Evolutionary conservation across 1,284 basidiomycete genomes (phyloP).

Genomic region (Ceratobasidium sp.): DNA sequence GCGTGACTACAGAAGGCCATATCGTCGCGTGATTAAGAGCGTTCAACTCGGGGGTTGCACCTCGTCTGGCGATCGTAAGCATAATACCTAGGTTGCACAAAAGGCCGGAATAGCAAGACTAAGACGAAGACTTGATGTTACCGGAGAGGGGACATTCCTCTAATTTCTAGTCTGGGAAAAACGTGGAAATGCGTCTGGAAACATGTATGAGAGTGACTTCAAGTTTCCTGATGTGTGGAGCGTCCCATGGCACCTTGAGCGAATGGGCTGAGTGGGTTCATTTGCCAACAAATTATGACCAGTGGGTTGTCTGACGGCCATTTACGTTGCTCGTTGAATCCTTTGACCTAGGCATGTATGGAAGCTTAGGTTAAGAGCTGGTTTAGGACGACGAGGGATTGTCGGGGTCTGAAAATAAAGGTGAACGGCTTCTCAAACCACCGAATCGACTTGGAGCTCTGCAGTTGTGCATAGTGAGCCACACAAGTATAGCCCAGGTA

Average conservation of each 20-base stretch:
- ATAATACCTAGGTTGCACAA: background rate
- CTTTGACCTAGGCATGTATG: background rate
- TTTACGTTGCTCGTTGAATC: background rate
- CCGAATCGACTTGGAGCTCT: no score
- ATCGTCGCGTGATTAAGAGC: slow-evolving; percentile 1
- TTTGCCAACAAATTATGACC: background rate
- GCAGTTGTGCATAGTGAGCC: no score
- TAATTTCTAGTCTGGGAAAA: background rate
- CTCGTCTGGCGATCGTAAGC: background rate
- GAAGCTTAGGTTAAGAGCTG: background rate
- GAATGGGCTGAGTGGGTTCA: background rate
- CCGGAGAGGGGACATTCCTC: background rate
- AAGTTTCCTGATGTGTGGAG: no score
- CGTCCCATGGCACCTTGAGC: background rate
- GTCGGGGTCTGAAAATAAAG: background rate
- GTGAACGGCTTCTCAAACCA: no score
- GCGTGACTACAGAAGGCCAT: background rate
- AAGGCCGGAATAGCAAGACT: background rate
- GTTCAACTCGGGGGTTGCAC: no score
- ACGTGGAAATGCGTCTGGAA: background rate
- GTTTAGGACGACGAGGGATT: background rate
- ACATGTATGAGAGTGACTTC: no score
- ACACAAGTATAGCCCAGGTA: no score
- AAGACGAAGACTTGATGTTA: background rate
- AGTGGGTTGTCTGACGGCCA: no score